Conservation (phyloP, 2,329 filamentous ascomycete species). For the Thermomyces lanuginosus region DNA sequence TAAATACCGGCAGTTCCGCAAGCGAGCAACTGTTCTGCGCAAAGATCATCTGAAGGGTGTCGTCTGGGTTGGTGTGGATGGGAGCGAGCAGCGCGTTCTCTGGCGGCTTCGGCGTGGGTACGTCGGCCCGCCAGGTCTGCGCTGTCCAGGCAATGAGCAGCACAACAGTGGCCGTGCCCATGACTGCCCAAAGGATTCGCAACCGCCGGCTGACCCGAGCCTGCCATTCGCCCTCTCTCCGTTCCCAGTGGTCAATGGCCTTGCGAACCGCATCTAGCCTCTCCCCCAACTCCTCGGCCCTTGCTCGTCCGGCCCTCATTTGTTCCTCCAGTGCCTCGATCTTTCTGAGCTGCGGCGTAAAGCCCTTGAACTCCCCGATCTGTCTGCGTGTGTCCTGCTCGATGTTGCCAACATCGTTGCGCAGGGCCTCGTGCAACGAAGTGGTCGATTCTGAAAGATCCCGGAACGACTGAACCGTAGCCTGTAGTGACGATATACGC, state of each 20-base stretch:
- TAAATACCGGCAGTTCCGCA: no score
- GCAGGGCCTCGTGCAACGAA: constrained; percentile 22
- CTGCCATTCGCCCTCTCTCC: constrained; percentile 27
- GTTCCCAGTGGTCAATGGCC: constrained; percentile 28
- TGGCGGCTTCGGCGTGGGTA: constrained; percentile 1
- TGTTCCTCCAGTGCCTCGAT: constrained; percentile 23
- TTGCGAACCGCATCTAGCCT: constrained; percentile 23
- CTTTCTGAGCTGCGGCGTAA: constrained; percentile 21
- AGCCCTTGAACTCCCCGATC: constrained; percentile 21
- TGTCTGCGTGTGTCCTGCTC: constrained; percentile 23
- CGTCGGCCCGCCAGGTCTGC: constrained; percentile 12
- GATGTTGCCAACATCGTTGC: constrained; percentile 19
- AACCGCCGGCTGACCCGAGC: constrained; percentile 21
- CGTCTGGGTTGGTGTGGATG: no score
- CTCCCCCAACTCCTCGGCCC: constrained; percentile 20
- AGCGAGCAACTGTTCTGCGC: no score
- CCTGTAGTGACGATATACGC: constrained; percentile 25
- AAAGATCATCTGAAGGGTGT: no score
- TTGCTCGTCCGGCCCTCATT: constrained; percentile 21
- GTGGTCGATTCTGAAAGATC: constrained; percentile 22
- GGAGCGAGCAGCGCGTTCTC: no score
- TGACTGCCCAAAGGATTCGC: constrained; percentile 22
- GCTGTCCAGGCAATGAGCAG: constrained; percentile 15
- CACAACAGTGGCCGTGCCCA: constrained; percentile 13
- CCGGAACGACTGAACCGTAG: constrained; percentile 26